phyloP scores from a whole-genome alignment of 371 early-diverging fungal species.

The Lichtheimia corymbifera region DNA sequence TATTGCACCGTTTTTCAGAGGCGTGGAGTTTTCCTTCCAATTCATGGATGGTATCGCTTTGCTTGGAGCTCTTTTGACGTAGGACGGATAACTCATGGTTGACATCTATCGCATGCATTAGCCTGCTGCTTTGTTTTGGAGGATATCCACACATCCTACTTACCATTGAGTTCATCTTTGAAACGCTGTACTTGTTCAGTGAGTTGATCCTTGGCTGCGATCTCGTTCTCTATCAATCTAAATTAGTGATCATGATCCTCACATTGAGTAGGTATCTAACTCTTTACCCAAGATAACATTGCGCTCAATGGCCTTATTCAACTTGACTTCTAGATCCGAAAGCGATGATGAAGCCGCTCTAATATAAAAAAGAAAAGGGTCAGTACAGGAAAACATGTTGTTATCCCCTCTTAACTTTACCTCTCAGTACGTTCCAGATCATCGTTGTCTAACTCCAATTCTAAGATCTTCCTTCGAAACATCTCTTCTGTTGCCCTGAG shows the following conservation, averaged over 20 bases:
- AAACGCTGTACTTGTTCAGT: conserved; percentile 76
- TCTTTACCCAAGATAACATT: conserved; percentile 58
- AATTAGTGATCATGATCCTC: neutral
- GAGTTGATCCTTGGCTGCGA: conserved; percentile 65
- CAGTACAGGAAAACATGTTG: neutral
- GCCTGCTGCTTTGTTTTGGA: conserved; percentile 1
- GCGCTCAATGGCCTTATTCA: conserved; percentile 70
- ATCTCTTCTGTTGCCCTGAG: conserved; percentile 71
- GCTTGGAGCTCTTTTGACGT: conserved; percentile 46
- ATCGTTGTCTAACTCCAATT: conserved; percentile 80
- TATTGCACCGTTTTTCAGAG: conserved; percentile 27
- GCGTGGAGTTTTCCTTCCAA: conserved; percentile 41
- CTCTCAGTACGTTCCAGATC: conserved; percentile 72
- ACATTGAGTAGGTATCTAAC: neutral
- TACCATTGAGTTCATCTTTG: conserved; percentile 77
- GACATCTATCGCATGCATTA: conserved; percentile 36
- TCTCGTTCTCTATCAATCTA: conserved; percentile 53
- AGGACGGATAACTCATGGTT: conserved; percentile 60
- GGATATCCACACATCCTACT: neutral
- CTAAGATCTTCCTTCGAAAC: conserved; percentile 73
- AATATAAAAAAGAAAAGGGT: conserved; percentile 7
- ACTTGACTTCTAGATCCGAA: conserved; percentile 69
- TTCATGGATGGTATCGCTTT: conserved; percentile 33
- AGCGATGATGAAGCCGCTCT: conserved; percentile 73
- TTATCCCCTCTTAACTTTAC: conserved; percentile 19